Evolutionary conservation across 1,139 yeast genomes (phyloP).

Genomic region (Hansenula lynferdii): DNA sequence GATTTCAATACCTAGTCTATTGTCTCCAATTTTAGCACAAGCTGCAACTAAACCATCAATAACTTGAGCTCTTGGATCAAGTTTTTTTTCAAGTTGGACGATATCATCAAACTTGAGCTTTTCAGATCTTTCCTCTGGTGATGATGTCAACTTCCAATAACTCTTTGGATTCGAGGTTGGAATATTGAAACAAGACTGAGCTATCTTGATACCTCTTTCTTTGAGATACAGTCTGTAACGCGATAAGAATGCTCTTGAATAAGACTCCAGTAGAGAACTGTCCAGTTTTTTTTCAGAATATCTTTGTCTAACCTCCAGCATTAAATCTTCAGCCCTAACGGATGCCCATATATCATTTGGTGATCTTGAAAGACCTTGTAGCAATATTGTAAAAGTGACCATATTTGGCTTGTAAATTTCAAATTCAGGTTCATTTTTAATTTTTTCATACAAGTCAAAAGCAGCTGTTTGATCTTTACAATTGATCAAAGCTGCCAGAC

Average conservation of each 20-base stretch:
- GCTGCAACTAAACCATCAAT: constrained; percentile 16
- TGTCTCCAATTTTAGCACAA: constrained; percentile 11
- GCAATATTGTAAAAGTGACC: constrained; percentile 29
- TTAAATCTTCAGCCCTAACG: constrained; percentile 6
- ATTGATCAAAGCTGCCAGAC: constrained; percentile 28
- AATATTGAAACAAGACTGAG: constrained; percentile 12
- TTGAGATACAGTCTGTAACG: constrained; percentile 9
- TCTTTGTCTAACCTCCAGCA: constrained; percentile 8
- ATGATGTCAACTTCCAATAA: neutral
- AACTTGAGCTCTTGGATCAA: constrained; percentile 13
- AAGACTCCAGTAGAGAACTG: constrained; percentile 14
- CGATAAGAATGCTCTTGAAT: constrained; percentile 9
- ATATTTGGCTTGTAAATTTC: constrained; percentile 23
- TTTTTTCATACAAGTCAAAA: constrained; percentile 23
- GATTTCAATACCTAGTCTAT: constrained; percentile 7
- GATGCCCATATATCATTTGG: constrained; percentile 8
- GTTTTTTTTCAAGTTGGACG: constrained; percentile 9
- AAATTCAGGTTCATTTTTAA: constrained; percentile 9
- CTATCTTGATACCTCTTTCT: constrained; percentile 15
- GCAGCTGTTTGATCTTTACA: constrained; percentile 26
- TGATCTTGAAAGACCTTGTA: constrained; percentile 21
- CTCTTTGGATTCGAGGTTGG: constrained; percentile 1
- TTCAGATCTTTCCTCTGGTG: constrained; percentile 2
- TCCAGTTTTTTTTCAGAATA: constrained; percentile 15
- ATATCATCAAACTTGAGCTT: constrained; percentile 3